A percentile compares a stretch with the other conserved stretches of the same genome.
phyloP scores from a whole-genome alignment of 2,329 filamentous ascomycete species.

The Verticillium isaacii region DNA sequence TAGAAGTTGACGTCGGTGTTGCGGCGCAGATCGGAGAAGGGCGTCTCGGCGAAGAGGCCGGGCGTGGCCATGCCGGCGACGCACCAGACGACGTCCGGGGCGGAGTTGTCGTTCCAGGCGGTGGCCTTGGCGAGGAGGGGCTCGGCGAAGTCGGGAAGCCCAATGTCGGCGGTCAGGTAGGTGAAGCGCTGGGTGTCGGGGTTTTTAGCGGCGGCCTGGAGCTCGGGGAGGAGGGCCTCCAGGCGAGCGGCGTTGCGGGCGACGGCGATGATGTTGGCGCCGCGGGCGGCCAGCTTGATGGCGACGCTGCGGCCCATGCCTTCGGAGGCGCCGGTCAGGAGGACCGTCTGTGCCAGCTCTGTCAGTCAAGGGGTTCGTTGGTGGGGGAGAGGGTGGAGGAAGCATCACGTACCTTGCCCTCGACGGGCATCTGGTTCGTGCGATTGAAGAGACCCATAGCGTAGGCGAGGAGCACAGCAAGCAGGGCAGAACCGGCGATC shows the following conservation, averaged over 20 bases:
- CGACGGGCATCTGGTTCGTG: conserved; percentile 76
- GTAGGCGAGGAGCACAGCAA: conserved; percentile 26
- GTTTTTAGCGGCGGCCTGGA: conserved; percentile 61
- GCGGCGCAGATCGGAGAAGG: conserved; percentile 58
- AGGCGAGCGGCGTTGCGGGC: conserved; percentile 75
- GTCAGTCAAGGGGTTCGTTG: background rate
- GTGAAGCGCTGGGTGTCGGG: conserved; percentile 71
- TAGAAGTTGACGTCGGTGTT: conserved; percentile 96
- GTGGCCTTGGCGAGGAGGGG: conserved; percentile 68
- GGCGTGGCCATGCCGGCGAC: conserved; percentile 73
- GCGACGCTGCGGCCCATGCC: conserved; percentile 82
- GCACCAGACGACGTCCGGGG: conserved; percentile 88
- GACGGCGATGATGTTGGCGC: conserved; percentile 82
- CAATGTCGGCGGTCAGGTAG: conserved; percentile 79
- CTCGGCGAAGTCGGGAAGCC: conserved; percentile 62
- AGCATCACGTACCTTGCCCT: conserved; percentile 63
- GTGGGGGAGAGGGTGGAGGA: background rate
- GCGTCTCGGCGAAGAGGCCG: conserved; percentile 71
- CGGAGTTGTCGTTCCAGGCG: conserved; percentile 68
- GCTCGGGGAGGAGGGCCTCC: conserved; percentile 52
- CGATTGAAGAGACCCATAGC: conserved; percentile 64
- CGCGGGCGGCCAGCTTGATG: conserved; percentile 70
- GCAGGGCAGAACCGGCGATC: background rate
- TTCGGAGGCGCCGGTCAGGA: conserved; percentile 88
- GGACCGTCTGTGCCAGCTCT: conserved; percentile 58